These are phyloP conservation scores for Penicillium daleae DNA, from an alignment of 495 filamentous ascomycete species.

Conservation along the genomic window DNA sequence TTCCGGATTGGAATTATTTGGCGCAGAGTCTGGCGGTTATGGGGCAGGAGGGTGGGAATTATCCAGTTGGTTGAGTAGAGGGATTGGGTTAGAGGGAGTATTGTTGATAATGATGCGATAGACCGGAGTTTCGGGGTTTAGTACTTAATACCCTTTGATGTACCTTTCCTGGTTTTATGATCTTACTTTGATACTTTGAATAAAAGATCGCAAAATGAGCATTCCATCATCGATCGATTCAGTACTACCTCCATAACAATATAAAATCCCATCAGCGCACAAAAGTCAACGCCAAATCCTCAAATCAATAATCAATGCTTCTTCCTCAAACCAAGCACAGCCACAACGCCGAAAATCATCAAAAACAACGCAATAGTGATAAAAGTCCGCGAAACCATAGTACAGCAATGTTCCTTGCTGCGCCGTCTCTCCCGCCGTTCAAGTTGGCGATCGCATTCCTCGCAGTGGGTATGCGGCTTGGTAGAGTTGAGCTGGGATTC, in stretches of 20 bases:
- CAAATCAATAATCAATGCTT: background rate
- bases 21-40: slow-evolving; percentile 25
- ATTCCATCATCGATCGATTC: too few relatives aligned
- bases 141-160: background rate
- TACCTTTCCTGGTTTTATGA: too few relatives aligned
- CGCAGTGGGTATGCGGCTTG: background rate
- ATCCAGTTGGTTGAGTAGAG: background rate
- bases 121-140: background rate
- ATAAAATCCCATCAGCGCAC: background rate
- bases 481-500: background rate
- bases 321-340: background rate
- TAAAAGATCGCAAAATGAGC: too few relatives aligned
- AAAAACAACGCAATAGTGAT: background rate
- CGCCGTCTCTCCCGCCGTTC: background rate
- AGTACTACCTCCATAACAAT: background rate
- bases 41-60: slow-evolving; percentile 6
- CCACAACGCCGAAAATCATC: slow-evolving; percentile 5
- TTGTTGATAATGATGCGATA: background rate
- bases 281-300: background rate
- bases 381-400: background rate
- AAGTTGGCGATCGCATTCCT: slow-evolving; percentile 3
- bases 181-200: background rate
- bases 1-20: slow-evolving; percentile 30
- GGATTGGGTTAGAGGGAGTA: background rate
- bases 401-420: background rate